Percentiles rank a stretch among this genome's conserved stretches.
These are phyloP conservation scores for Neonectria magnoliae DNA, from an alignment of 2,329 filamentous ascomycete genomes.

Conservation along the genomic window DNA sequence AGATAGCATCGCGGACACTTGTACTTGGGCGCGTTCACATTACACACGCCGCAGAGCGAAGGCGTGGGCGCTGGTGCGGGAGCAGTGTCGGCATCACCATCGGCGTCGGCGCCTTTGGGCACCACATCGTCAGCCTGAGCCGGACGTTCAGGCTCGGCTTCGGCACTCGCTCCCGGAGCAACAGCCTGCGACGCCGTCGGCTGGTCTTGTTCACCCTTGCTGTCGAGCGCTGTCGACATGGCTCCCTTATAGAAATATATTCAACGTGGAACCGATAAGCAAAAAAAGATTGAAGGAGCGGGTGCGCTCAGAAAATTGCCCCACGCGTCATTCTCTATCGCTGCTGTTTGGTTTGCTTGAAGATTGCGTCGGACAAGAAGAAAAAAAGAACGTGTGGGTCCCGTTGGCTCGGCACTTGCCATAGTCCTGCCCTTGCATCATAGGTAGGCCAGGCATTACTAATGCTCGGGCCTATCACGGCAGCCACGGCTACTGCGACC, in stretches of 20 bases:
- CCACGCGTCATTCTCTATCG: constrained; percentile 34
- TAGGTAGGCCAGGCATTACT: constrained; percentile 47
- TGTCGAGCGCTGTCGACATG: constrained; percentile 29
- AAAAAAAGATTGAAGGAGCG: background rate
- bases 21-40: constrained; percentile 64
- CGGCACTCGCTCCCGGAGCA: constrained; percentile 2
- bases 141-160: background rate
- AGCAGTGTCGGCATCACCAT: constrained; percentile 9
- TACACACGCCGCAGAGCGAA: constrained; percentile 62
- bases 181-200: constrained; percentile 9
- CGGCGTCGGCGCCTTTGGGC: constrained; percentile 2
- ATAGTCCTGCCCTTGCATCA: constrained; percentile 42
- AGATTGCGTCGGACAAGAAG: background rate
- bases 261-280: background rate
- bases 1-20: constrained; percentile 69
- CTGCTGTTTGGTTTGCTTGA: constrained; percentile 7
- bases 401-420: constrained; percentile 9
- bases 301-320: constrained; percentile 10
- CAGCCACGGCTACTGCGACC: constrained; percentile 21
- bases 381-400: constrained; percentile 15
- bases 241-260: background rate
- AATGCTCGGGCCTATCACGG: constrained; percentile 45
- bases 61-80: constrained; percentile 20
- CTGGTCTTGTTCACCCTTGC: constrained; percentile 11
- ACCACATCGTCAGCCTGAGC: constrained; percentile 1